A percentile compares a stretch with the other conserved stretches of the same genome.
phyloP scores from a whole-genome alignment of 2,329 filamentous ascomycete species.

The Phialocephala subalpina region DNA sequence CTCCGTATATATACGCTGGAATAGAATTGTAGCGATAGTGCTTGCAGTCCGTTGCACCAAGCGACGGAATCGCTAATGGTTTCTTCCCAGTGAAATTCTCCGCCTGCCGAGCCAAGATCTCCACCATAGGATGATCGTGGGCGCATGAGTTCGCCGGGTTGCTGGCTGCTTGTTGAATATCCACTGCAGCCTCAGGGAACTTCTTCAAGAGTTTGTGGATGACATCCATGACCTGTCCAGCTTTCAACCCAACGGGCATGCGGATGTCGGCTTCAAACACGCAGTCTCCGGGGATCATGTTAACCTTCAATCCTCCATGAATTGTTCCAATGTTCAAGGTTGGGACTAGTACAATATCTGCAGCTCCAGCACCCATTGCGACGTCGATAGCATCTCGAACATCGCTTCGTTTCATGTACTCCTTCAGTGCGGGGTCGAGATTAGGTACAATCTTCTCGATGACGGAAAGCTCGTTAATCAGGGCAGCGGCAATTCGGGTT shows the following conservation, averaged over 20 bases:
- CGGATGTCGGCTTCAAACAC: slow-evolving; percentile 51
- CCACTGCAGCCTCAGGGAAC: slow-evolving; percentile 42
- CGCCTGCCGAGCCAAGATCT: slow-evolving; percentile 40
- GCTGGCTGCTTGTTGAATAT: slow-evolving; percentile 46
- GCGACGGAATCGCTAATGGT: slow-evolving; percentile 46
- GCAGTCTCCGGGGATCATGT: slow-evolving; percentile 50
- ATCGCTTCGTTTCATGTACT: slow-evolving; percentile 42
- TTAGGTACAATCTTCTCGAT: slow-evolving; percentile 42
- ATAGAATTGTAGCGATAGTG: slow-evolving; percentile 48
- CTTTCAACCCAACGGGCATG: slow-evolving; percentile 48
- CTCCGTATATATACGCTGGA: slow-evolving; percentile 49
- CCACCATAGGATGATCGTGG: slow-evolving; percentile 46
- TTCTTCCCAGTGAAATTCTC: slow-evolving; percentile 36
- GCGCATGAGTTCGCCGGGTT: slow-evolving; percentile 45
- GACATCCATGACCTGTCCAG: slow-evolving; percentile 39
- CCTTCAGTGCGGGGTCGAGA: slow-evolving; percentile 39
- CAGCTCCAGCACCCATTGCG: slow-evolving; percentile 48
- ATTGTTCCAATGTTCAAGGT: slow-evolving; percentile 52
- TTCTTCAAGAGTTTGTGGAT: slow-evolving; percentile 41
- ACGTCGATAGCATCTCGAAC: slow-evolving; percentile 45
- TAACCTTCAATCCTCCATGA: slow-evolving; percentile 51
- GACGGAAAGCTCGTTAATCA: slow-evolving; percentile 43
- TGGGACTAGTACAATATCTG: slow-evolving; percentile 44
- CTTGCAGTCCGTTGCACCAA: slow-evolving; percentile 52
- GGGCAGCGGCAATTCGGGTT: slow-evolving; percentile 44